phyloP scores from a whole-genome alignment of 805 yeast species.

The Candida oleophila region DNA sequence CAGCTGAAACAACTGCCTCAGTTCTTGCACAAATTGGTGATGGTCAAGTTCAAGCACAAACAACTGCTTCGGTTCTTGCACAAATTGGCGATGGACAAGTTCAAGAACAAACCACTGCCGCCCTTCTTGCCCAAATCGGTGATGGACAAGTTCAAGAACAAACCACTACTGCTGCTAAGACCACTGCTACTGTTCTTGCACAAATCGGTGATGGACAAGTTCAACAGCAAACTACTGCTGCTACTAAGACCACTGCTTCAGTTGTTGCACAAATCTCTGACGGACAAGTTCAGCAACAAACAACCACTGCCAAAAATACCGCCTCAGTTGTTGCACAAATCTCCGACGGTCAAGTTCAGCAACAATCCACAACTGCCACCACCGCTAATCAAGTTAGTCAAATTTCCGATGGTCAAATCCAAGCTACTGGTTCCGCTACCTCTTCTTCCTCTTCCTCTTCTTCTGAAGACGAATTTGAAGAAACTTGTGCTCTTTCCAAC shows the following conservation, averaged over 20 bases:
- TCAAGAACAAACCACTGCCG: conserved; percentile 23
- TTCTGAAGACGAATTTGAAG: conserved; percentile 23
- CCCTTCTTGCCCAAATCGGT: conserved; percentile 28
- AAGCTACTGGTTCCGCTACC: conserved; percentile 29
- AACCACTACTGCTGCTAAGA: conserved; percentile 12
- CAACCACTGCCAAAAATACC: conserved; percentile 18
- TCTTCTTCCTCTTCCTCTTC: conserved; percentile 15
- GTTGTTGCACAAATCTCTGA: conserved; percentile 28
- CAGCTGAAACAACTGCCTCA: conserved; percentile 18
- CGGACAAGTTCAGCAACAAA: conserved; percentile 32
- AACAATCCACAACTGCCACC: conserved; percentile 28
- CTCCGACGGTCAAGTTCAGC: conserved; percentile 30
- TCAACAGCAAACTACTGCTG: conserved; percentile 20
- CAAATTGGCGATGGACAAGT: conserved; percentile 39
- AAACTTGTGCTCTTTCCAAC: conserved; percentile 44
- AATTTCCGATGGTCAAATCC: conserved; percentile 46
- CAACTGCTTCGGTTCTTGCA: conserved; percentile 18
- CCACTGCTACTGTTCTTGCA: conserved; percentile 22
- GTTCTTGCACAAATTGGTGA: conserved; percentile 45
- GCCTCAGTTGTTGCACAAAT: conserved; percentile 40
- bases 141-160: conserved; percentile 33
- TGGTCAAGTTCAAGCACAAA: conserved; percentile 44
- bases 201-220: conserved; percentile 39
- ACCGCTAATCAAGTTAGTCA: conserved; percentile 41
- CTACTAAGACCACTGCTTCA: conserved; percentile 16